A percentile compares a stretch with the other conserved stretches of the same genome.
phyloP scores from a whole-genome alignment of 768 basidiomycete species.

The Lactarius pseudohatsudake region DNA sequence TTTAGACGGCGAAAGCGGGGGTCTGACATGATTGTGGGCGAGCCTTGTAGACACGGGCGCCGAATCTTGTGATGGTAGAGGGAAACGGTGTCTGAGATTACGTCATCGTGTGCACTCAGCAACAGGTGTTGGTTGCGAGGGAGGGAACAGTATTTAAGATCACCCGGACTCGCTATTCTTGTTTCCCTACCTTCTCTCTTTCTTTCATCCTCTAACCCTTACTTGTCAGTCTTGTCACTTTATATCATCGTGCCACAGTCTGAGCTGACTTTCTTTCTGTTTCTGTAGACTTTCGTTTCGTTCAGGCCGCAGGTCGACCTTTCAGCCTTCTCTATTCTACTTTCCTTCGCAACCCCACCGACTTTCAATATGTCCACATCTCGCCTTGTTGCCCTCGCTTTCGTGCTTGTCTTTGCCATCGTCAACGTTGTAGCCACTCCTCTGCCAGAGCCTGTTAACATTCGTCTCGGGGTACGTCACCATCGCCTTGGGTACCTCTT shows the following conservation, averaged over 20 bases:
- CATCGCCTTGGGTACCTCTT: neutral
- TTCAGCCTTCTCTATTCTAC: slow-evolving; percentile 29
- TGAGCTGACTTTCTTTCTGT: slow-evolving; percentile 19
- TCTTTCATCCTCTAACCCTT: neutral
- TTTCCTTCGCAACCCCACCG: slow-evolving; percentile 31
- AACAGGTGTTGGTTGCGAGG: slow-evolving; percentile 1
- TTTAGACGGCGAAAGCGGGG: slow-evolving; percentile 84
- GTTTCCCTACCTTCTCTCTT: neutral
- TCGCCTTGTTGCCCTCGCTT: slow-evolving; percentile 40
- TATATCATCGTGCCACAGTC: neutral
- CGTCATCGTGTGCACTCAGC: neutral
- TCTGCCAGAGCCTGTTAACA: slow-evolving; percentile 41
- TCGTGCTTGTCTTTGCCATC: slow-evolving; percentile 46
- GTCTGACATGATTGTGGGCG: slow-evolving; percentile 57
- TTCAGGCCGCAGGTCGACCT: slow-evolving; percentile 40
- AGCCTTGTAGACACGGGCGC: neutral
- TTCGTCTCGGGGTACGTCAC: slow-evolving; percentile 35
- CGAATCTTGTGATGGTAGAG: neutral
- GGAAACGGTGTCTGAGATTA: neutral
- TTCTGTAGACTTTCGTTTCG: slow-evolving; percentile 26
- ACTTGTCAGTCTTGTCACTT: neutral
- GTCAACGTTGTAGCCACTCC: slow-evolving; percentile 45
- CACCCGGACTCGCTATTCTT: slow-evolving; percentile 27
- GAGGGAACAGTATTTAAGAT: neutral
- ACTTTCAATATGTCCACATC: slow-evolving; percentile 47